Base-by-base conservation (phyloP, 2,329 filamentous ascomycete species). In the Catunica adiposa region DNA sequence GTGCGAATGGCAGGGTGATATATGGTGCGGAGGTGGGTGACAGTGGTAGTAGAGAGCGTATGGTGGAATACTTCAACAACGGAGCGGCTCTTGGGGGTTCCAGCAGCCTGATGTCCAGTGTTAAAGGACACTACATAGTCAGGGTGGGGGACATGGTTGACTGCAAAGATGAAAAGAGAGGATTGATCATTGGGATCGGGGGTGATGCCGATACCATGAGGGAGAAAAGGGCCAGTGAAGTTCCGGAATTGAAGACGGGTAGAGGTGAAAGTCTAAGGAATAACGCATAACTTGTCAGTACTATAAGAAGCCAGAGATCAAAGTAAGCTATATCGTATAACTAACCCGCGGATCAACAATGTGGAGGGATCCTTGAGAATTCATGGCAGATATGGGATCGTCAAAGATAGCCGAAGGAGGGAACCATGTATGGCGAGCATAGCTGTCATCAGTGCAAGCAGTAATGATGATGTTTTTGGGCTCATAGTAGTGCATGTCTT, bases 121-220 rank as follows among this genome's bases (percentile, higher is more conserved):
- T 40, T 14, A 14, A 58, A 34, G 3, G 59, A 58, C 2, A 59
- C 60, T 17, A 64, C 62, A 22, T 69, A 71, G 0, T 68, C 67
- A 0, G 69, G 68, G 56, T 79, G 74, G 0, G 78, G 73, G 1
- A 75, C 61, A 56, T 83, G 80, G 60, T 83, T 83, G 52, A 83
- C 64, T 0, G 75, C 78, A 55, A 77, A 78, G 48, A 83, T 75
- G 60, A 79, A 82, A 4, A 82, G 73, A 0, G 74, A 66, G 1
- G 68, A 62, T 1, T 64, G 37, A 1, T 61, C 61, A 1, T 70
- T 61, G 0, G 70, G 71, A 59, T 80, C 76, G 2, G 68, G 63
- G n/a, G 79, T 69, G 5, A 83, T 68, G 57, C 79, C 77, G 59
- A 83, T 78, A 1, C 79, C 79, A 59, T 83, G 79, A 0, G 79